Base-by-base conservation (phyloP, 2,329 filamentous ascomycete genomes). In the Sarocladium brachiariae region DNA sequence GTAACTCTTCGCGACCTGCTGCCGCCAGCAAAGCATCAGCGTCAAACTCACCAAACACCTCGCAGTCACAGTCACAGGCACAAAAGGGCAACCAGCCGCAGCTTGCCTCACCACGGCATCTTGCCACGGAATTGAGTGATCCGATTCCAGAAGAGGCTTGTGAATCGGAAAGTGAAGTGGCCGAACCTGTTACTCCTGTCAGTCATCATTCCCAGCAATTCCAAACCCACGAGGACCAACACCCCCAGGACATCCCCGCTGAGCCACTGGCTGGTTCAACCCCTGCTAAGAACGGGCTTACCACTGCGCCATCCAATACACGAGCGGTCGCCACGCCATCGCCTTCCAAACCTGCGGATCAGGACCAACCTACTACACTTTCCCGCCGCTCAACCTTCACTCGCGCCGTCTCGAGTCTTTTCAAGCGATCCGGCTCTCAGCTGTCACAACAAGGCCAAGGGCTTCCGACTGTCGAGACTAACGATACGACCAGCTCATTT, bases 361-460 rank as follows among this genome's bases (percentile, higher is more conserved):
- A 57, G 16, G 43, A 47, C 25, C 55, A 59, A 19, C 54, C 61
- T 4, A 56, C 57, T 25, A 63, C 67, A 13, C 62, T 69, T 14
- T 63, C 66, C 11, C 67, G 70, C 43, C 68, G 70, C 34, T 67
- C 68, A 37, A 70, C 70, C 54, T 71, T 77, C 59, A 72, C 68
- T 54, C 72, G 72, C 54, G 75, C 71, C 47, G 73, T 77, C 70
- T 73, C 74, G 18, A 73, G 61, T 52, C 58, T 77, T n/a, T 74
- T 76, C 60, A 68, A 70, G 27, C 69, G 74, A 50, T 65, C 69
- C 51, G 69, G 67, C 56, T 69, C 69, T 7, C 54, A 61, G 30
- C 37, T 59, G 5, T 49, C 46, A 25, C 46, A 49, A 37, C 46
- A 49, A 37, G 27, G 43, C n/a, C 27, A 30, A 33, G 25, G 31